These are phyloP conservation scores for Pseudocercospora vitis DNA, from an alignment of 2,329 filamentous ascomycete genomes.

Conservation along the genomic window DNA sequence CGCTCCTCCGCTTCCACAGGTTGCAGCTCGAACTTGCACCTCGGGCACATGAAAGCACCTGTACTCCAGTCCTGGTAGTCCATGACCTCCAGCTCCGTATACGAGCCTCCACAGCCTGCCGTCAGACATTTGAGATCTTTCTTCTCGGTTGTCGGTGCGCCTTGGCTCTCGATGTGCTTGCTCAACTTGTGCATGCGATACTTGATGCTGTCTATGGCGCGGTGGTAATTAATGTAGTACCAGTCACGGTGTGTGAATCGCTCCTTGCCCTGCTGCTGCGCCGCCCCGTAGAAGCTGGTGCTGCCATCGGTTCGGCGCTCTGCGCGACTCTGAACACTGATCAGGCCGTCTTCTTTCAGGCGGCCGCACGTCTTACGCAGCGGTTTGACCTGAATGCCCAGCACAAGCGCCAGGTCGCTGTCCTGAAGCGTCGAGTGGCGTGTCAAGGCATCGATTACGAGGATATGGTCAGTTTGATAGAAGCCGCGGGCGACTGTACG, in stretches of 20 bases:
- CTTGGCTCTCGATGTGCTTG: slow-evolving; percentile 81
- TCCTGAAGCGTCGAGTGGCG: slow-evolving; percentile 75
- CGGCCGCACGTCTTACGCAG: slow-evolving; percentile 85
- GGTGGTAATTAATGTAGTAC: slow-evolving; percentile 95
- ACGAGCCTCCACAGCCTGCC: slow-evolving; percentile 75
- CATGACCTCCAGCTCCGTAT: slow-evolving; percentile 85
- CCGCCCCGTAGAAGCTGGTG: slow-evolving; percentile 27
- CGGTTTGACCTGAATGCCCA: slow-evolving; percentile 62
- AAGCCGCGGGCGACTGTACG: slow-evolving; percentile 84
- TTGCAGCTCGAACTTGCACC: slow-evolving; percentile 66
- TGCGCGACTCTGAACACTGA: slow-evolving; percentile 67
- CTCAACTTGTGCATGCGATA: slow-evolving; percentile 87
- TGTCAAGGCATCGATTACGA: slow-evolving; percentile 77
- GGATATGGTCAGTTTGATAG: slow-evolving; percentile 79
- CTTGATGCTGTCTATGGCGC: slow-evolving; percentile 93
- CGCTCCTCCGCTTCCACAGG: slow-evolving; percentile 64
- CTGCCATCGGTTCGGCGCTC: slow-evolving; percentile 39
- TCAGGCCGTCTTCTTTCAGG: slow-evolving; percentile 80
- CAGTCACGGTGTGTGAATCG: slow-evolving; percentile 66
- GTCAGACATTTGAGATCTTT: slow-evolving; percentile 82
- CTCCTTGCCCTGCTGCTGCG: slow-evolving; percentile 35
- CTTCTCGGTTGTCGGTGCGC: slow-evolving; percentile 74
- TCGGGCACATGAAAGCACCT: slow-evolving; percentile 72
- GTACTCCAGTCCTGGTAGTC: slow-evolving; percentile 64
- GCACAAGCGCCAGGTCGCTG: slow-evolving; percentile 63